Conservation (phyloP, 2,329 filamentous ascomycete genomes). For the Dothidotthia symphoricarpi region DNA sequence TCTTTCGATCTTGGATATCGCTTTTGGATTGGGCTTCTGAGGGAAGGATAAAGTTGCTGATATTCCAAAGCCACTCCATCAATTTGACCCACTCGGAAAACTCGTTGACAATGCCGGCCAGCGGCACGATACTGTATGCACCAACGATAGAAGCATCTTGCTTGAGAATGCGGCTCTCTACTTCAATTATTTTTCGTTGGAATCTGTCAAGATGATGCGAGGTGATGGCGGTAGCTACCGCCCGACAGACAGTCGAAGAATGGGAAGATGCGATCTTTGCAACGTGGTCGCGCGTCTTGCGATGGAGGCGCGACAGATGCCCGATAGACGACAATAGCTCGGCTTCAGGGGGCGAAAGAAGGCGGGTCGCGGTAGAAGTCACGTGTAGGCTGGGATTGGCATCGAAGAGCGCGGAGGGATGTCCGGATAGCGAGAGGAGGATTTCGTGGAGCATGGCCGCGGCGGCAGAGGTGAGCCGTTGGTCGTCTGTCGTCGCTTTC, state of each 20-base stretch:
- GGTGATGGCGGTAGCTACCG: constrained; percentile 75
- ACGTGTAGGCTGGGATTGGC: constrained; percentile 41
- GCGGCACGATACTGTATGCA: constrained; percentile 87
- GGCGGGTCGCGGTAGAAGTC: constrained; percentile 41
- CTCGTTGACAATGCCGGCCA: constrained; percentile 78
- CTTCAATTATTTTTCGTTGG: constrained; percentile 77
- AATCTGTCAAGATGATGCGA: constrained; percentile 75
- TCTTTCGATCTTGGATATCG: constrained; percentile 12
- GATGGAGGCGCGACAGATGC: constrained; percentile 74
- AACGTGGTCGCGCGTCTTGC: constrained; percentile 66
- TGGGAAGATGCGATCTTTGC: constrained; percentile 68
- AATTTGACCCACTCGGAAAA: constrained; percentile 84
- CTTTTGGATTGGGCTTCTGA: constrained; percentile 17
- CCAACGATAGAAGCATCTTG: constrained; percentile 79
- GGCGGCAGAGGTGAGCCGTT: constrained; percentile 13
- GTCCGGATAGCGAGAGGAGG: constrained; percentile 90
- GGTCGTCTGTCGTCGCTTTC: constrained; percentile 9
- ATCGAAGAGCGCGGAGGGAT: constrained; percentile 83
- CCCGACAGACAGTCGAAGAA: constrained; percentile 78
- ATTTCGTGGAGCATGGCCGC: constrained; percentile 91
- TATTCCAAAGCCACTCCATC: constrained; percentile 81
- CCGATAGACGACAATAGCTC: constrained; percentile 76
- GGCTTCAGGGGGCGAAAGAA: constrained; percentile 74
- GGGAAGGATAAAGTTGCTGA: constrained; percentile 66
- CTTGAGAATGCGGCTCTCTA: constrained; percentile 74